phyloP scores from a whole-genome alignment of 306 rosid genomes.

The Rosa multiflora region DNA sequence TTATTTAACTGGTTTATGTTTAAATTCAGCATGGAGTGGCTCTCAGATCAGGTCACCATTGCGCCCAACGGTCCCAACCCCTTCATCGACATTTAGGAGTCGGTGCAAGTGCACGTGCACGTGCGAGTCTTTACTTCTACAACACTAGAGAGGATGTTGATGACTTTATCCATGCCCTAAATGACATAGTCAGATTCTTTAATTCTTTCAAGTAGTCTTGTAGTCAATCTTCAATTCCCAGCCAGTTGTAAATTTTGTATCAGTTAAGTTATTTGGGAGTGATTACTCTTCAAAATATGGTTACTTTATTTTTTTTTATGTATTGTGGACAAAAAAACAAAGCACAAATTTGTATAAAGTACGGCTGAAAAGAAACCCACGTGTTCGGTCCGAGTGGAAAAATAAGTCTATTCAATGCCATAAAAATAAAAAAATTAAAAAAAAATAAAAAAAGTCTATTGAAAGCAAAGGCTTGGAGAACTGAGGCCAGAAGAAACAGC shows the following conservation, averaged over 20 bases:
- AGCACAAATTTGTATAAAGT: too few species aligned
- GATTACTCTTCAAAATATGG: background rate
- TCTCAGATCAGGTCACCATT: slow-evolving; percentile 94
- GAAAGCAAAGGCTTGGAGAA: background rate
- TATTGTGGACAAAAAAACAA: too few species aligned
- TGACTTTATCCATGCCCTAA: slow-evolving; percentile 60
- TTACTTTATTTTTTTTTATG: too few species aligned
- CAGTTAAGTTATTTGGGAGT: too few species aligned
- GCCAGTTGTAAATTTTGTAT: too few species aligned
- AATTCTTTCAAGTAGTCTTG: too few species aligned
- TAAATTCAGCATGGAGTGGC: slow-evolving; percentile 92
- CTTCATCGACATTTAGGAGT: slow-evolving; percentile 78
- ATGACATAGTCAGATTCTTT: slow-evolving; percentile 72
- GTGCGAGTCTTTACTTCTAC: slow-evolving; percentile 82
- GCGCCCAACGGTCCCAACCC: slow-evolving; percentile 97
- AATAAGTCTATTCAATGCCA: too few species aligned
- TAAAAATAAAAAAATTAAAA: too few species aligned
- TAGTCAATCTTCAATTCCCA: too few species aligned
- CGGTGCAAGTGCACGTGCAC: slow-evolving; percentile 73
- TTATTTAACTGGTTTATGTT: slow-evolving; percentile 18
- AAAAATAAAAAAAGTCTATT: background rate
- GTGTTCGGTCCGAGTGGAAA: too few species aligned
- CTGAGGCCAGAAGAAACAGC: background rate
- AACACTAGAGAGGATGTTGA: slow-evolving; percentile 87
- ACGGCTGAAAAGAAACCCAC: background rate